A percentile compares a stretch with the other conserved stretches of the same genome.
Conservation (phyloP, 2,329 filamentous ascomycete genomes). For the Metarhizium guizhouense region DNA sequence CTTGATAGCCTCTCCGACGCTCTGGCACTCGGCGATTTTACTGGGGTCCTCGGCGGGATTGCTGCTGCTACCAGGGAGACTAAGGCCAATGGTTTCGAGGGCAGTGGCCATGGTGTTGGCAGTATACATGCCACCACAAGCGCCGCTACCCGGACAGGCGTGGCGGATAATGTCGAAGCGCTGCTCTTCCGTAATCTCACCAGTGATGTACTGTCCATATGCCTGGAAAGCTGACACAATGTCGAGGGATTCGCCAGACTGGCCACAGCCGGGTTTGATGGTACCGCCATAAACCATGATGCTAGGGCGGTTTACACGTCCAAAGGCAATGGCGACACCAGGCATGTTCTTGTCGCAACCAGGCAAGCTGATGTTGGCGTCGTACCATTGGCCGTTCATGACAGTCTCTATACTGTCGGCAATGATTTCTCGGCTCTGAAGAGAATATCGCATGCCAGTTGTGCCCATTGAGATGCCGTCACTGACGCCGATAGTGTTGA, state of each 20-base stretch:
- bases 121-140: slow-evolving; percentile 84
- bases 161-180: slow-evolving; percentile 92
- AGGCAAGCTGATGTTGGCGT: slow-evolving; percentile 91
- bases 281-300: slow-evolving; percentile 97
- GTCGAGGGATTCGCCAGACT: slow-evolving; percentile 69
- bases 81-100: slow-evolving; percentile 85
- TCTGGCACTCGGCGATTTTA: slow-evolving; percentile 66
- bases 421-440: slow-evolving; percentile 93
- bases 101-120: slow-evolving; percentile 91
- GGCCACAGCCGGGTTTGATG: slow-evolving; percentile 83
- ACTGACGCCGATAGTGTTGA: slow-evolving; percentile 97
- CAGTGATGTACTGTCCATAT: slow-evolving; percentile 89
- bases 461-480: slow-evolving; percentile 99
- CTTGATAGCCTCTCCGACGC: slow-evolving; percentile 64
- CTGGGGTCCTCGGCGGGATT: slow-evolving; percentile 65
- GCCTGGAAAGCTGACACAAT: slow-evolving; percentile 97
- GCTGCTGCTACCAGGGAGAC: slow-evolving; percentile 73
- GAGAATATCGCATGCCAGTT: slow-evolving; percentile 88
- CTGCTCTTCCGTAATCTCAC: slow-evolving; percentile 83
- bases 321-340: slow-evolving; percentile 86
- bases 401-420: slow-evolving; percentile 98
- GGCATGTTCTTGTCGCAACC: slow-evolving; percentile 99
- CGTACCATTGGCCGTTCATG: slow-evolving; percentile 98
- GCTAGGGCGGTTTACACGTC: slow-evolving; percentile 83
- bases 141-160: slow-evolving; percentile 60